Percentiles rank a stretch among this genome's conserved stretches.
Conservation (phyloP, 106 monocot species). For the Dioscorea zingiberensis region DNA sequence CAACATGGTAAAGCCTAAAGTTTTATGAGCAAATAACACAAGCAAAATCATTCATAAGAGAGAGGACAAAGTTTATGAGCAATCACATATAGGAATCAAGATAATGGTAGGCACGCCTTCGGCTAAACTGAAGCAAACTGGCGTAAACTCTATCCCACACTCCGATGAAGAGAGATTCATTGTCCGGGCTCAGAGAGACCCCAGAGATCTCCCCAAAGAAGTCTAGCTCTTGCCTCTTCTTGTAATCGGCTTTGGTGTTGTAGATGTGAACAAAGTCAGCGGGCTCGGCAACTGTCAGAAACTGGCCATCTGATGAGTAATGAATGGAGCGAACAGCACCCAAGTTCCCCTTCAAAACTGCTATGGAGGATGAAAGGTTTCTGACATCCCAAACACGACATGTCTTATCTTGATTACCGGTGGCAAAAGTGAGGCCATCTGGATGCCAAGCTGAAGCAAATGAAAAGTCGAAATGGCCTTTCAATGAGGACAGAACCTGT, state of each 20-base stretch:
- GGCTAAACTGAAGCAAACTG: conserved; percentile 51
- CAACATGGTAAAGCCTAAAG: no score
- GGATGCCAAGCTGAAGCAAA: conserved; percentile 84
- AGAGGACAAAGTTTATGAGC: no score
- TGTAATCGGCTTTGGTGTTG: conserved; percentile 35
- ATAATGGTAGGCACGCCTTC: conserved; percentile 26
- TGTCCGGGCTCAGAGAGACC: conserved; percentile 55
- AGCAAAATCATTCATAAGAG: no score
- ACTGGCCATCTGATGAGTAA: conserved; percentile 57
- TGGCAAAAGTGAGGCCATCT: conserved; percentile 37
- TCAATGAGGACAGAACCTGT: conserved; percentile 26
- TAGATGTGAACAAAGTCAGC: conserved; percentile 80
- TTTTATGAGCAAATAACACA: no score
- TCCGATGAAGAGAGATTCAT: conserved; percentile 62
- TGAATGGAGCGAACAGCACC: conserved; percentile 67
- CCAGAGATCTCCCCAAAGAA: conserved; percentile 84
- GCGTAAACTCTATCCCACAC: conserved; percentile 74
- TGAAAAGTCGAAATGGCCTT: conserved; percentile 61
- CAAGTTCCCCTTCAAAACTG: conserved; percentile 51
- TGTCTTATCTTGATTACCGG: conserved; percentile 76
- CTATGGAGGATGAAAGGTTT: conserved; percentile 46
- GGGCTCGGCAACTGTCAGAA: conserved; percentile 66
- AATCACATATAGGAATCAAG: conserved; percentile 13
- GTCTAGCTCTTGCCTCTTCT: conserved; percentile 62
- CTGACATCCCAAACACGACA: conserved; percentile 67